Conservation (phyloP, 371 early-diverging fungal species). For the Mycotypha africana region DNA sequence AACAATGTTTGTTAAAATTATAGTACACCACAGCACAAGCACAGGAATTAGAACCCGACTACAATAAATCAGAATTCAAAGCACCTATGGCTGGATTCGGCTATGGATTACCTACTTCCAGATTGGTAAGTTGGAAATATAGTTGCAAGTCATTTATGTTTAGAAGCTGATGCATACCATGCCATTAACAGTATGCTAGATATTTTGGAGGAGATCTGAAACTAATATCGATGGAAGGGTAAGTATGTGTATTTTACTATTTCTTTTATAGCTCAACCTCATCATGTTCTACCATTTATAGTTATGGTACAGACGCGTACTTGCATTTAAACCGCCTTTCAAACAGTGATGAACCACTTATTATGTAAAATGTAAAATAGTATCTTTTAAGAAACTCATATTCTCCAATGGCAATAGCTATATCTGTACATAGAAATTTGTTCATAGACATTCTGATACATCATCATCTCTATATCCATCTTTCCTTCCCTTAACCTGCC, state of each 20-base stretch:
- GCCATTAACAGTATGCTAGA: slow-evolving; percentile 65
- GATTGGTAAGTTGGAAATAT: slow-evolving; percentile 11
- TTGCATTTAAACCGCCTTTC: slow-evolving; percentile 88
- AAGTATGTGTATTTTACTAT: slow-evolving; percentile 22
- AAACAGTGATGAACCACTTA: slow-evolving; percentile 88
- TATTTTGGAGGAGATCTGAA: slow-evolving; percentile 96
- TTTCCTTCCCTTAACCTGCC: too few species aligned
- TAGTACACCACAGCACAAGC: slow-evolving; percentile 92
- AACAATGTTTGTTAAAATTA: neutral
- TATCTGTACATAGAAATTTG: too few species aligned
- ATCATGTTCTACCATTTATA: slow-evolving; percentile 14
- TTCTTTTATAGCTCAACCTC: neutral
- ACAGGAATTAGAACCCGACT: slow-evolving; percentile 81
- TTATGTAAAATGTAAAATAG: slow-evolving; percentile 38
- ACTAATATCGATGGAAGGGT: slow-evolving; percentile 95
- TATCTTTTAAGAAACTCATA: too few species aligned
- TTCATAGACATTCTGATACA: too few species aligned
- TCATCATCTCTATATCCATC: too few species aligned
- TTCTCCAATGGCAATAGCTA: too few species aligned
- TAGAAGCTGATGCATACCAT: neutral
- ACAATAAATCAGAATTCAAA: slow-evolving; percentile 83
- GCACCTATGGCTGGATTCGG: slow-evolving; percentile 98
- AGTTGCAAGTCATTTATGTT: neutral
- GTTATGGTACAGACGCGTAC: slow-evolving; percentile 94
- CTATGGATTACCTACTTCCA: slow-evolving; percentile 86